Base-by-base conservation (phyloP, 345 rosid species). In the Stellera chamaejasme region DNA sequence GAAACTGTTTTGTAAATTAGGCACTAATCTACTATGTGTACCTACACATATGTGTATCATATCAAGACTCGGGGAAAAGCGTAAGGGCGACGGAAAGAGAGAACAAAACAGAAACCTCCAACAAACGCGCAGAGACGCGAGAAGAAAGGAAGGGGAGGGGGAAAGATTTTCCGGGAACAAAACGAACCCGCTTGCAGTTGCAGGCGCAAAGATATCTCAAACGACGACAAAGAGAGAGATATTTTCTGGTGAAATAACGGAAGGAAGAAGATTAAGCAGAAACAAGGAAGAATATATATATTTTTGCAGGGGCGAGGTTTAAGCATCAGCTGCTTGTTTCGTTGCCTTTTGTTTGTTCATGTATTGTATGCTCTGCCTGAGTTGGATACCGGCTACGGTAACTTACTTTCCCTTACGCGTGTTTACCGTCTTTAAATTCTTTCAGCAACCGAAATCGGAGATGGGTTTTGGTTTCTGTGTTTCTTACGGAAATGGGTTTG, bases 271-370 rank as follows among this genome's bases (percentile, higher is more conserved):
- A 36, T 59, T 19, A 45, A 39, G 26, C 39, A 15, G 45, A 2
- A 11, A 25, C 12, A 32, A 32, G 39, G 39, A 32, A 32, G 5
- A 32, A 8, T 2, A 8, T 32, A 8, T 2, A 8, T 32, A 8
- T 5, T 45, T 43, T 5, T 43, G 2, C 23, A 19, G 23, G 23
- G 23, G 23, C 23, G 23, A 19, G 1, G 23, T 19, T 19, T 19
- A 19, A 19, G 23, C 6, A 23, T n/a, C 49, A 48, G 48, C 23
- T 62, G 54, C 54, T 27, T 39, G 51, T 60, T 60, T 26, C 56
- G 51, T 63, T 32, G 60, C 43, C 26, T 48, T 55, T 48, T 14
- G 66, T 55, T 48, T 14, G 66, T 15, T 47, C 26, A 55, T 54
- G 48, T 48, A 63, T n/a, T 54, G 48, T 48, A 63, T n/a, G 28